Percentiles rank a stretch among this genome's conserved stretches.
Conservation (phyloP, 495 filamentous ascomycete species). For the Hyphodiscus hymeniophilus region DNA sequence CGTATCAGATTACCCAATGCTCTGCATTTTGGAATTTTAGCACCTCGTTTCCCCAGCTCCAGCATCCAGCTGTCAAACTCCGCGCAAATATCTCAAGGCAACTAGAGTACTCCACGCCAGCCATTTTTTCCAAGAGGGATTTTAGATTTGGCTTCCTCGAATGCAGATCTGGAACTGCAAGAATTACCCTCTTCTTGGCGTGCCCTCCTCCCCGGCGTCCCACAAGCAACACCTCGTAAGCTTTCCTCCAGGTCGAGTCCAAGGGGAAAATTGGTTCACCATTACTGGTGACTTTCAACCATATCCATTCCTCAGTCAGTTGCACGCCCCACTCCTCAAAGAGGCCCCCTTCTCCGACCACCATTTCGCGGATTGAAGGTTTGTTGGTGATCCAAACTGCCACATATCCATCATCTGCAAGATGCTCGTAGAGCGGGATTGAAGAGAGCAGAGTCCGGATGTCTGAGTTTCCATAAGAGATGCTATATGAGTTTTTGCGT, state of each 20-base stretch:
- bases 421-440: constrained; percentile 47
- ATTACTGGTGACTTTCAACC: constrained; percentile 70
- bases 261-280: constrained; percentile 68
- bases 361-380: constrained; percentile 42
- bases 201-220: constrained; percentile 30
- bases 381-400: constrained; percentile 92
- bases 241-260: constrained; percentile 66
- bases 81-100: constrained; percentile 85
- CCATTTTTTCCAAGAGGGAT: constrained; percentile 33
- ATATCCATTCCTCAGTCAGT: constrained; percentile 77
- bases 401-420: constrained; percentile 47
- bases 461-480: constrained; percentile 33
- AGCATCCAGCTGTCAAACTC: constrained; percentile 81
- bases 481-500: constrained; percentile 58
- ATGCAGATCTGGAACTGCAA: constrained; percentile 82
- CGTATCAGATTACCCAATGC: constrained; percentile 45
- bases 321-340: constrained; percentile 58
- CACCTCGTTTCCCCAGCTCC: constrained; percentile 81
- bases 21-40: constrained; percentile 67
- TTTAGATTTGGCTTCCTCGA: constrained; percentile 71
- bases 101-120: constrained; percentile 41
- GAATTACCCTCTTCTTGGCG: constrained; percentile 33
- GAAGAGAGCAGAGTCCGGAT: constrained; percentile 35
- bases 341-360: constrained; percentile 44
- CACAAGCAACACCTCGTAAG: constrained; percentile 78